Evolutionary conservation across 202 grass and related monocot species (phyloP).

Genomic region (Setaria italica): DNA sequence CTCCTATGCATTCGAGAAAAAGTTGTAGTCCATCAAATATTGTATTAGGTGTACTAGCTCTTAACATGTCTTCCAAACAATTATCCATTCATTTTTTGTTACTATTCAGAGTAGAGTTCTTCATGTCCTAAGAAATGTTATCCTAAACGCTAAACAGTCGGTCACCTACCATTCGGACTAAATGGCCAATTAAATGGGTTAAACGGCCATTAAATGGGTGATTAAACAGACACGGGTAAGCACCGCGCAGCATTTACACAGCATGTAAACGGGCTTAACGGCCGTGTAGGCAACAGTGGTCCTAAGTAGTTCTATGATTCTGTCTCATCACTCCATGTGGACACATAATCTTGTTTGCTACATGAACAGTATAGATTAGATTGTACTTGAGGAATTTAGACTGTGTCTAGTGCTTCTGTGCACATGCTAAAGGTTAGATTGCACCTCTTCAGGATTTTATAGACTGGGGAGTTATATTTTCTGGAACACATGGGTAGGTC

Average conservation of each 20-base stretch:
- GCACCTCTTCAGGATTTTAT: background rate
- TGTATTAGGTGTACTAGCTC: slow-evolving; percentile 1
- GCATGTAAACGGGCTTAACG: no score
- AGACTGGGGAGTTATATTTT: background rate
- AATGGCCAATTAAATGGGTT: no score
- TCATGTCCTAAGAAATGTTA: background rate
- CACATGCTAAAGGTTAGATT: background rate
- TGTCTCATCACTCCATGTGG: background rate
- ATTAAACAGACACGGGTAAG: no score
- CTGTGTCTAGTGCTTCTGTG: slow-evolving; percentile 16
- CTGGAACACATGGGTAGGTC: background rate
- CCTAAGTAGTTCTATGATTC: background rate
- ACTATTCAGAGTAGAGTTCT: background rate
- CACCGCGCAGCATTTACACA: no score
- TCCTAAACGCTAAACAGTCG: no score
- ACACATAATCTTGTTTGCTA: slow-evolving; percentile 5
- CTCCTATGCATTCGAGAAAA: background rate
- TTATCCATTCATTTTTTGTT: background rate
- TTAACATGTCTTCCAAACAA: slow-evolving; percentile 12
- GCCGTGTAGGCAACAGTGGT: background rate
- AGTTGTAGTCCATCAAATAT: background rate
- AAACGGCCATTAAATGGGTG: no score
- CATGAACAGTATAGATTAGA: background rate
- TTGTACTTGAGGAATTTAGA: background rate
- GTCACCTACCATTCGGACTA: no score